phyloP scores from a whole-genome alignment of 345 rosid genomes.

The Aegle marmelos region DNA sequence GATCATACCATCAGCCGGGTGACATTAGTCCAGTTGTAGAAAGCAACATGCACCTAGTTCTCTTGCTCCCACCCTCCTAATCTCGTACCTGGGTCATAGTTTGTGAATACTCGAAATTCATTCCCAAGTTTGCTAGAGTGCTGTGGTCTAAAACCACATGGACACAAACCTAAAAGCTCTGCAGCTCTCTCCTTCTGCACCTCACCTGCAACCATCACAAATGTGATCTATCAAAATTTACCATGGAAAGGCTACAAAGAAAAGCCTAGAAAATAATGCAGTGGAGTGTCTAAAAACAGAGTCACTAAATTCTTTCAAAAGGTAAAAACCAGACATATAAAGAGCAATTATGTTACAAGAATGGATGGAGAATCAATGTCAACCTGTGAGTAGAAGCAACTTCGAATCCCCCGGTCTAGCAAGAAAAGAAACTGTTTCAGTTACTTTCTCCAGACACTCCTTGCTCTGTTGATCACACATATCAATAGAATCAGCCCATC shows the following conservation, averaged over 20 bases:
- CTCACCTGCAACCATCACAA: constrained; percentile 49
- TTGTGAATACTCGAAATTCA: constrained; percentile 74
- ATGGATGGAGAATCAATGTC: background rate
- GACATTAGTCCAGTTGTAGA: background rate
- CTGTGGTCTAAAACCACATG: constrained; percentile 75
- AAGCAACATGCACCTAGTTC: constrained; percentile 16
- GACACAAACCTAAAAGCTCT: constrained; percentile 63
- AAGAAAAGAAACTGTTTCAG: constrained; percentile 65
- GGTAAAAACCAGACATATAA: background rate
- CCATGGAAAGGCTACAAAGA: background rate
- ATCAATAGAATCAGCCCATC: background rate
- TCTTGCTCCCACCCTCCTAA: constrained; percentile 83
- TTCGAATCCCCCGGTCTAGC: constrained; percentile 38
- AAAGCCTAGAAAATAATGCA: background rate
- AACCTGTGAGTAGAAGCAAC: constrained; percentile 92
- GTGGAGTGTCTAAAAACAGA: background rate
- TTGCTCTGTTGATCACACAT: constrained; percentile 55
- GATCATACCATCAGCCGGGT: background rate
- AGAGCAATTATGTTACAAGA: too few species aligned
- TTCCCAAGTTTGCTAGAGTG: constrained; percentile 92
- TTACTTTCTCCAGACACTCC: constrained; percentile 82
- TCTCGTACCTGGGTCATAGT: constrained; percentile 76
- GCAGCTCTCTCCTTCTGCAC: constrained; percentile 85
- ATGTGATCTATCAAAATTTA: constrained; percentile 5
- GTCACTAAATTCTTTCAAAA: background rate